Conservation (phyloP, 345 rosid species). For the Physaria fendleri region DNA sequence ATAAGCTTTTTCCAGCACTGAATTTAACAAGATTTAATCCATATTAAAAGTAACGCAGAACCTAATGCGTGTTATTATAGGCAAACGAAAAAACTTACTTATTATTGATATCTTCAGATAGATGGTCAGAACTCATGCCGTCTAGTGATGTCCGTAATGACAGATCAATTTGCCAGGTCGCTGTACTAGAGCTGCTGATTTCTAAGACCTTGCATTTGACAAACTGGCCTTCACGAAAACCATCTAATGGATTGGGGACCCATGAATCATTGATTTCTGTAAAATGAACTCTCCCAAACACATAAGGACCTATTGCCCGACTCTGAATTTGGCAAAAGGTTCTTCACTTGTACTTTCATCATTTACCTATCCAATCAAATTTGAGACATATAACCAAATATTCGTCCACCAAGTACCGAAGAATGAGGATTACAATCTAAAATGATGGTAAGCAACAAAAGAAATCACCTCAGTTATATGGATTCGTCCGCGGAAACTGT, state of each 20-base stretch:
- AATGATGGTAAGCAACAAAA: slow-evolving; percentile 14
- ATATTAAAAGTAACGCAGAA: background rate
- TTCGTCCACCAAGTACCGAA: background rate
- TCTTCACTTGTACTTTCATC: slow-evolving; percentile 43
- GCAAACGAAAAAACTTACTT: slow-evolving; percentile 41
- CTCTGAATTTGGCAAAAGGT: slow-evolving; percentile 58
- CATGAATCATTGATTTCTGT: slow-evolving; percentile 72
- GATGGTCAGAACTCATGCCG: slow-evolving; percentile 44
- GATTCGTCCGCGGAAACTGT: slow-evolving; percentile 69
- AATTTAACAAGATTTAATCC: background rate
- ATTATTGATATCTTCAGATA: slow-evolving; percentile 31
- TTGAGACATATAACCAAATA: slow-evolving; percentile 7
- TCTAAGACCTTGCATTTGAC: slow-evolving; percentile 92
- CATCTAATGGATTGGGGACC: slow-evolving; percentile 67
- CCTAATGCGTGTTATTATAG: background rate
- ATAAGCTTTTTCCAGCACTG: background rate
- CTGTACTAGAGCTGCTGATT: slow-evolving; percentile 51
- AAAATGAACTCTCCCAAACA: slow-evolving; percentile 80
- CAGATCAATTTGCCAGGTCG: slow-evolving; percentile 66
- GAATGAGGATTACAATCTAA: slow-evolving; percentile 5
- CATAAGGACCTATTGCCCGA: slow-evolving; percentile 87
- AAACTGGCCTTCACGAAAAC: slow-evolving; percentile 68
- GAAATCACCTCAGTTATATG: slow-evolving; percentile 82
- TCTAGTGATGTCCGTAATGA: slow-evolving; percentile 55
- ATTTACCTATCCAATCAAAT: slow-evolving; percentile 45